These are phyloP conservation scores for Globisporangium heterothallicum DNA, from an alignment of 352 stramenopile genomes.

Conservation along the genomic window DNA sequence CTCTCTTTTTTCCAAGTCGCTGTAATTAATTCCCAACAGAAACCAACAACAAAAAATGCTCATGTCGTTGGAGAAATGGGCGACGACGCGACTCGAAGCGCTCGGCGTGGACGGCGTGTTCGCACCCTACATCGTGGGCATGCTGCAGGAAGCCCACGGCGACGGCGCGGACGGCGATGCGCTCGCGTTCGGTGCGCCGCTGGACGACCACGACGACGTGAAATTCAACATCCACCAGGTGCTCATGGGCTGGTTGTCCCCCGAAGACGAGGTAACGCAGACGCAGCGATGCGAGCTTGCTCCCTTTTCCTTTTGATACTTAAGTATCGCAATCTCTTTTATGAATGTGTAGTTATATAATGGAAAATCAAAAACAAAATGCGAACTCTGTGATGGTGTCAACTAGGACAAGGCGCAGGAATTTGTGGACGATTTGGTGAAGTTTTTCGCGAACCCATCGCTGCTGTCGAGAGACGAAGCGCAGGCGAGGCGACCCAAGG, in stretches of 20 bases:
- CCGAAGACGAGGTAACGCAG: conserved; percentile 75
- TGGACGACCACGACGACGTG: conserved; percentile 45
- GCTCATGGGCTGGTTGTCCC: conserved; percentile 78
- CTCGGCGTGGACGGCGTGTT: conserved; percentile 82
- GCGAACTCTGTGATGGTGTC: too few relatives aligned
- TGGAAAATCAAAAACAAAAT: neutral
- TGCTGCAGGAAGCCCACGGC: too few relatives aligned
- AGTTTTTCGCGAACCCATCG: conserved; percentile 47
- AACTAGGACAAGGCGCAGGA: conserved; percentile 53
- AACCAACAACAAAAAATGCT: conserved; percentile 1
- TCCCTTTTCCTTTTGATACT: neutral
- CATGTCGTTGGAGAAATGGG: conserved; percentile 59
- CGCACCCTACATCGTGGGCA: conserved; percentile 76
- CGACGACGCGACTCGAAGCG: conserved; percentile 50
- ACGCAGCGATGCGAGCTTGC: neutral
- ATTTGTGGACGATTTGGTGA: conserved; percentile 67
- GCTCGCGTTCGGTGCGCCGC: too few relatives aligned
- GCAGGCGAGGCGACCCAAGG: too few relatives aligned
- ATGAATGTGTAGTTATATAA: neutral
- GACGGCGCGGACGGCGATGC: conserved; percentile 19
- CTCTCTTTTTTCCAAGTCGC: neutral
- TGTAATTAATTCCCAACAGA: neutral
- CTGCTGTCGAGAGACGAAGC: conserved; percentile 41
- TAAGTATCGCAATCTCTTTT: neutral
- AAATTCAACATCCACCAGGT: conserved; percentile 77